Evolutionary conservation across 306 rosid genomes (phyloP).

Genomic region (Ormosia semicastrata): DNA sequence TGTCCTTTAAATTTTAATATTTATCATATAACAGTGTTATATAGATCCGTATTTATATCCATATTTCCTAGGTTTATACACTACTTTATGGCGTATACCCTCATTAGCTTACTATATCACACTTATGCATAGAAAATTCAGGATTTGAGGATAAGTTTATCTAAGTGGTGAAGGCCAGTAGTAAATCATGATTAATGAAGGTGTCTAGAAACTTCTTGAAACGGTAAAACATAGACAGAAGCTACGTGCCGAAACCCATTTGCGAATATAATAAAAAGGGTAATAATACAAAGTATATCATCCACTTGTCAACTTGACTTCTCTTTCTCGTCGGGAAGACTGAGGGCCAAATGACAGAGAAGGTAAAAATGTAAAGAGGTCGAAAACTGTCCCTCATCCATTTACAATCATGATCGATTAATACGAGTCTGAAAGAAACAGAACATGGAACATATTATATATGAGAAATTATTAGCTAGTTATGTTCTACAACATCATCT

Average conservation of each 20-base stretch:
- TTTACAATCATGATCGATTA: slow-evolving; percentile 1
- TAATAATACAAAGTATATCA: background rate
- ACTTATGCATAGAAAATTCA: background rate
- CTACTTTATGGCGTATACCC: too few relatives aligned
- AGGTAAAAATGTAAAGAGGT: background rate
- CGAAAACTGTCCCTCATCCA: background rate
- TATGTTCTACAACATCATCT: too few relatives aligned
- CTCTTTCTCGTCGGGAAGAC: background rate
- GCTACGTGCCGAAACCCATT: background rate
- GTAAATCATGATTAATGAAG: background rate
- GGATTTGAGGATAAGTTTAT: too few relatives aligned
- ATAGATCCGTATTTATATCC: too few relatives aligned
- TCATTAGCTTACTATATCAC: background rate
- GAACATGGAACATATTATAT: background rate
- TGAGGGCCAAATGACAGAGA: background rate
- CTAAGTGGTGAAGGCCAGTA: background rate
- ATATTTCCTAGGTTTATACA: too few relatives aligned
- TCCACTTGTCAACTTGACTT: background rate
- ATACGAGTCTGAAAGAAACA: slow-evolving; percentile 11
- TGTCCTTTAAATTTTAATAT: too few relatives aligned
- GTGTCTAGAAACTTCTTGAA: background rate
- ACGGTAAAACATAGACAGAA: background rate
- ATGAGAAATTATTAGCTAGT: too few relatives aligned
- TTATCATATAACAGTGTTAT: too few relatives aligned
- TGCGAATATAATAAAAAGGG: background rate